Evolutionary conservation across 352 stramenopile genomes (phyloP).

Genomic region (Thalassiosira exigua): DNA sequence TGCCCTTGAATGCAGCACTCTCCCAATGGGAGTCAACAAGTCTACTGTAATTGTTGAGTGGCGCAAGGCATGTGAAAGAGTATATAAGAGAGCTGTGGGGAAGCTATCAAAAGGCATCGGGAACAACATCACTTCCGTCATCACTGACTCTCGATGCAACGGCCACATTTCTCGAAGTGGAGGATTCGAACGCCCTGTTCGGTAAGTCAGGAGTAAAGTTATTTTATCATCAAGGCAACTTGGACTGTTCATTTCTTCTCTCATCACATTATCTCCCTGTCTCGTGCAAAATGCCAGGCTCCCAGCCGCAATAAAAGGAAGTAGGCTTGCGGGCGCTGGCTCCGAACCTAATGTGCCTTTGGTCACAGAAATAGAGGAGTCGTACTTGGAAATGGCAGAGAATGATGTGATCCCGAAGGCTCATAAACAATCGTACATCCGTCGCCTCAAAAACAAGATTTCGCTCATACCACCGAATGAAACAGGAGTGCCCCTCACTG

Average conservation of each 20-base stretch:
- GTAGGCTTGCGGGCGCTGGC: conserved; percentile 67
- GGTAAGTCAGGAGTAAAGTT: too few relatives aligned
- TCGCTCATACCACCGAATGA: conserved; percentile 52
- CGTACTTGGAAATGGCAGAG: conserved; percentile 71
- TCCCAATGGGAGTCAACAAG: conserved; percentile 37
- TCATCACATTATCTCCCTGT: too few relatives aligned
- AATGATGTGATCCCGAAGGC: conserved; percentile 75
- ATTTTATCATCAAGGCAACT: too few relatives aligned
- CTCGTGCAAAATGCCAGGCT: too few relatives aligned
- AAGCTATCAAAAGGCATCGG: conserved; percentile 55
- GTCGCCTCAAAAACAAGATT: conserved; percentile 75
- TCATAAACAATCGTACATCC: conserved; percentile 77
- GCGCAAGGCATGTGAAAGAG: conserved; percentile 73
- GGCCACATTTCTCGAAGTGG: conserved; percentile 75
- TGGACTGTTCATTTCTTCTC: too few relatives aligned
- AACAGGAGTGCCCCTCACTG: conserved; percentile 74
- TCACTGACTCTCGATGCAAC: conserved; percentile 81
- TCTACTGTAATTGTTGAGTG: conserved; percentile 70
- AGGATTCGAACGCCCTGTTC: conserved; percentile 79
- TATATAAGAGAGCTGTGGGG: conserved; percentile 73
- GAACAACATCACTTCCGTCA: conserved; percentile 69
- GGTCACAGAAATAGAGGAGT: conserved; percentile 68
- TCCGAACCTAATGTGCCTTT: conserved; percentile 57
- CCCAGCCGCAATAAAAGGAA: conserved; percentile 80
- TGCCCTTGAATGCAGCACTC: conserved; percentile 28